These are phyloP conservation scores for Rhodosporidiobolus sp. DNA, from an alignment of 768 basidiomycete species.

Conservation along the genomic window DNA sequence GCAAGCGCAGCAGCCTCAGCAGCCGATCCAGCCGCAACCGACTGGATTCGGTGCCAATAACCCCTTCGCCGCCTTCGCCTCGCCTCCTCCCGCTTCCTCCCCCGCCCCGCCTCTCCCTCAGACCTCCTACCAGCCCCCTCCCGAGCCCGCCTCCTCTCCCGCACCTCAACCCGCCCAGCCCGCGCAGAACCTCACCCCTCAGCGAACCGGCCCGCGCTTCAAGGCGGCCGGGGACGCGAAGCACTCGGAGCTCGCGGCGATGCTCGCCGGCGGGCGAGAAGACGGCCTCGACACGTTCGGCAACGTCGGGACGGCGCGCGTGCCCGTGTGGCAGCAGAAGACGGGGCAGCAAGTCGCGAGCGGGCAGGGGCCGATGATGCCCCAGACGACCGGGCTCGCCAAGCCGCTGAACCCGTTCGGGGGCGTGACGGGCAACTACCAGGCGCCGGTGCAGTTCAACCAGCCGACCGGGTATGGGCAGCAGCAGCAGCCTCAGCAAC, in stretches of 20 bases:
- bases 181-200: constrained; percentile 27
- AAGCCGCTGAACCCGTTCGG: constrained; percentile 36
- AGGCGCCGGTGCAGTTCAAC: constrained; percentile 29
- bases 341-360: constrained; percentile 25
- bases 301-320: constrained; percentile 65
- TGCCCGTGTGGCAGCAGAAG: constrained; percentile 38
- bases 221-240: constrained; percentile 59
- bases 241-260: constrained; percentile 67
- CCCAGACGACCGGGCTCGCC: constrained; percentile 27
- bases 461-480: constrained; percentile 33
- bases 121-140: constrained; percentile 37
- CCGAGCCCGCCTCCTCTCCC: constrained; percentile 45
- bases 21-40: constrained; percentile 49
- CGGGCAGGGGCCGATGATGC: constrained; percentile 14
- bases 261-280: constrained; percentile 76
- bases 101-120: constrained; percentile 34
- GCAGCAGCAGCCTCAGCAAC: constrained; percentile 26
- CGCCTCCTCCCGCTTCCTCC: constrained; percentile 31
- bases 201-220: constrained; percentile 22
- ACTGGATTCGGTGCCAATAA: constrained; percentile 76
- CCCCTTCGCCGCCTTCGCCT: constrained; percentile 68
- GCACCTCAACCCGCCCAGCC: constrained; percentile 50
- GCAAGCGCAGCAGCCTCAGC: constrained; percentile 43
- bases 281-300: constrained; percentile 92
- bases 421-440: constrained; percentile 8